Base-by-base conservation (phyloP, 768 basidiomycete genomes). In the Suillus decipiens region DNA sequence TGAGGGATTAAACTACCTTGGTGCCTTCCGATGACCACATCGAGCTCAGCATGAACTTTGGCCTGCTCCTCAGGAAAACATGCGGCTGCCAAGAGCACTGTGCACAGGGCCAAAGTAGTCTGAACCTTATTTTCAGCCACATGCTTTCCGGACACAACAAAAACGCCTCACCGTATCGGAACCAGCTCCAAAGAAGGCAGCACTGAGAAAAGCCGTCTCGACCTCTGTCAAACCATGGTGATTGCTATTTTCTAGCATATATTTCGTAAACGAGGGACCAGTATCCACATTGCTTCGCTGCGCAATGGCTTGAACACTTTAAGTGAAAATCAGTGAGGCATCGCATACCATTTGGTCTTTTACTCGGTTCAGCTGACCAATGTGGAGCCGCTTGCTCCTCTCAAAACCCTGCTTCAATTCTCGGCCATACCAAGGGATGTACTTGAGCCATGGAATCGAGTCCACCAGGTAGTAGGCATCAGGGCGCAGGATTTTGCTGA, bases 401-500 rank as follows among this genome's bases (percentile, higher is more conserved):
- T 50, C 11, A 28, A 28, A 28, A 14, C 24, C 47, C 24, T 4
- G 48, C 15, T 50, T 50, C 24, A 50, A 28, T 28, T 50, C 48
- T 50, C 7, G 15, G 24, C 48, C 48, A 50, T 50, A 50, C 48
- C 48, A 50, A 28, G 48, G 48, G 15, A 50, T 28, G 14, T 50
- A 7, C 17, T 50, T 50, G 48, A 50, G 48, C 48, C 48, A 50
- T 14, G 48, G 48, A 24, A 50, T 28, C 48, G 24, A 50, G 24
- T 50, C 48, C 48, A 50, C 24, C 14, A 50, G 24, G 24, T 50
- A 28, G 15, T 15, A 28, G 14, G 48, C 6, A 50, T 50, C 24
- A 8, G 48, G 48, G 8, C 48, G 48, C 15, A 50, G 55, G 2
- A 68, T 67, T 2, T 47, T 36, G 31, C 71, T 66, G 2, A 77